A percentile compares a stretch with the other conserved stretches of the same genome.
Conservation (phyloP, 192 early-diverging fungal species). For the Tieghemiomyces parasiticus region DNA sequence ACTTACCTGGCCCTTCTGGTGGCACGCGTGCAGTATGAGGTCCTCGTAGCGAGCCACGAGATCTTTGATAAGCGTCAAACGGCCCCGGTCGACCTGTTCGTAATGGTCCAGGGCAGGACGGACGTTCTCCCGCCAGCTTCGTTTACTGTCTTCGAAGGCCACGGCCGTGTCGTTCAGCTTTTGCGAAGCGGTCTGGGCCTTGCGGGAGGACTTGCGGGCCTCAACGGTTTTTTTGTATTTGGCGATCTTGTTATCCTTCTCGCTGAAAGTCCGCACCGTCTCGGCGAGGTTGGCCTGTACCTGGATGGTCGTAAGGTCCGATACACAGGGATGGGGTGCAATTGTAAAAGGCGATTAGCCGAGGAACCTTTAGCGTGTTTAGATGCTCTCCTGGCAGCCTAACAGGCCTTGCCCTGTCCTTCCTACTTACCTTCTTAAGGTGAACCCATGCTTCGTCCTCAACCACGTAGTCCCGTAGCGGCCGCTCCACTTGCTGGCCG, state of each 20-base stretch:
- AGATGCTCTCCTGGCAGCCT: no score
- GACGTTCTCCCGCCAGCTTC: not conserved
- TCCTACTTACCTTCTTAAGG: not conserved
- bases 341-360: no score
- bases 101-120: not conserved
- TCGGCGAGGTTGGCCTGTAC: not conserved
- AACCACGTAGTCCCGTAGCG: not conserved
- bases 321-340: no score
- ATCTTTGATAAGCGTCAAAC: not conserved
- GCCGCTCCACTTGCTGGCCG: not conserved
- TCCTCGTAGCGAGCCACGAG: not conserved
- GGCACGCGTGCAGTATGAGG: not conserved
- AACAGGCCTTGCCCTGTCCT: no score
- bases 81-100: not conserved
- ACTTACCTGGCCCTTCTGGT: not conserved
- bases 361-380: no score
- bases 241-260: constrained; percentile 6
- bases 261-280: not conserved
- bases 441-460: not conserved
- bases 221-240: constrained; percentile 8
- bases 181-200: constrained; percentile 3
- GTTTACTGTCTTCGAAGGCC: constrained; percentile 4
- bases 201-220: constrained; percentile 6
- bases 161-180: constrained; percentile 9
- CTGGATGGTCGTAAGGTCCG: no score